Base-by-base conservation (phyloP, 148 eudicot species). In the Cornus controversa region DNA sequence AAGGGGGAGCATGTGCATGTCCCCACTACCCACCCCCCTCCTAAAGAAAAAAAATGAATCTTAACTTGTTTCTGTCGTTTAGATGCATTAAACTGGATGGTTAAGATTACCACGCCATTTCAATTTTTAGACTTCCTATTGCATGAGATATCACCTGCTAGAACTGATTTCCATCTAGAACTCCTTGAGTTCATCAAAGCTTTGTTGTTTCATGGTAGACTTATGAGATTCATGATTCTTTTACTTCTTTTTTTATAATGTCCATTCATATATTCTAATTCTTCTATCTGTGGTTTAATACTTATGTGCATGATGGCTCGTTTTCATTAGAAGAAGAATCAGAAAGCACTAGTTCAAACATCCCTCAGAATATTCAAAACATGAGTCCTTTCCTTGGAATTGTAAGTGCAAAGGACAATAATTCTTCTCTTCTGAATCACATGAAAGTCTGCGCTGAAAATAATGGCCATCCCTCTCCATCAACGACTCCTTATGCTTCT, bases 321-420 rank as follows among this genome's bases (percentile, higher is more conserved):
- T 74, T 77, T 74, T 63, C 69, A 24, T 18, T 45, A 82, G 90
- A 82, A 76, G 83, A 80, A 67, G 82, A 86, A 37, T 82, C 82
- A 45, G 87, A 84, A 58, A 83, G 79, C 73, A 66, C 75, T 72
- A 80, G 70, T 67, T 79, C 67, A 72, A 71, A 68, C 70, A 29
- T 89, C 57, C 77, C 80, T 37, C 88, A 78, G 23, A 80, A 60
- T 63, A 37, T 73, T 79, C 57, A 53, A 62, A 78, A 68, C 69
- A 81, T 67, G 66, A 68, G 57, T 58, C 42, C 31, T 28, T 68
- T 81, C 71, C 62, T 31, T 42, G 66, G 57, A 50, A 79, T 22
- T 26, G 66, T 37, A 29, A 70, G 68, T 58, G 75, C 26, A 69
- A 68, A 60, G 34, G 26, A 53, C 16, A 63, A 31, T 70, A 75